A percentile compares a stretch with the other conserved stretches of the same genome.
Conservation (phyloP, 495 filamentous ascomycete genomes). For the Mycothermus thermophilus region DNA sequence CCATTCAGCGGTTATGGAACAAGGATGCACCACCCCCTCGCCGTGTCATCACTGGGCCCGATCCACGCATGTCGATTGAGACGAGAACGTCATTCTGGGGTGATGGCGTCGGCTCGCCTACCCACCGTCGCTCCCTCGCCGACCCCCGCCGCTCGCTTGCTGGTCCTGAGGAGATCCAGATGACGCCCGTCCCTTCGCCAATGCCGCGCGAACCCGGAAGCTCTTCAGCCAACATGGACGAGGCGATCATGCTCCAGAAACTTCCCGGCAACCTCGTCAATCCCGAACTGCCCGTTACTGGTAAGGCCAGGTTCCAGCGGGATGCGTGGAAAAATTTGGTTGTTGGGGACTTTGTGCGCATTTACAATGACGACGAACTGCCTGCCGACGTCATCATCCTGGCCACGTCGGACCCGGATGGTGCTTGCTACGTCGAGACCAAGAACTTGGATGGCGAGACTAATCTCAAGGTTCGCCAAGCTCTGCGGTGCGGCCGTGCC, state of each 20-base stretch:
- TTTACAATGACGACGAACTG: slow-evolving; percentile 93
- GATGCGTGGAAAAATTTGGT: slow-evolving; percentile 93
- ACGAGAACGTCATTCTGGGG: slow-evolving; percentile 41
- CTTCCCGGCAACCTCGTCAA: slow-evolving; percentile 38
- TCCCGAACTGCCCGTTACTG: slow-evolving; percentile 24
- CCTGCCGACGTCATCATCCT: slow-evolving; percentile 91
- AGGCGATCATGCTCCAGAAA: slow-evolving; percentile 35
- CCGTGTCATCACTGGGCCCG: slow-evolving; percentile 22
- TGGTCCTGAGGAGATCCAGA: slow-evolving; percentile 61
- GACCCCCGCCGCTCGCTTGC: too few species aligned
- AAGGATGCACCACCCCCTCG: slow-evolving; percentile 23
- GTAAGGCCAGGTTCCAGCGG: slow-evolving; percentile 63
- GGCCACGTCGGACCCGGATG: slow-evolving; percentile 90
- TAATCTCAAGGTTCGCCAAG: slow-evolving; percentile 89
- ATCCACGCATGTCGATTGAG: slow-evolving; percentile 52
- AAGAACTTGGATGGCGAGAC: slow-evolving; percentile 98
- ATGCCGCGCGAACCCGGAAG: slow-evolving; percentile 31
- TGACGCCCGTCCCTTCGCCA: slow-evolving; percentile 89
- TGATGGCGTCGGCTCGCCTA: slow-evolving; percentile 41
- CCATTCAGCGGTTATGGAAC: slow-evolving; percentile 26
- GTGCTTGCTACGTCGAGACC: slow-evolving; percentile 94
- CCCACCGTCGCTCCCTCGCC: slow-evolving; percentile 45
- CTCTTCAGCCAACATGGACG: slow-evolving; percentile 34
- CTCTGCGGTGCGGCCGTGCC: slow-evolving; percentile 68
- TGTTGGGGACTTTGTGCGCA: slow-evolving; percentile 90